Evolutionary conservation across 1,139 yeast species (phyloP).

Genomic region (Geotrichum macrosporum): DNA sequence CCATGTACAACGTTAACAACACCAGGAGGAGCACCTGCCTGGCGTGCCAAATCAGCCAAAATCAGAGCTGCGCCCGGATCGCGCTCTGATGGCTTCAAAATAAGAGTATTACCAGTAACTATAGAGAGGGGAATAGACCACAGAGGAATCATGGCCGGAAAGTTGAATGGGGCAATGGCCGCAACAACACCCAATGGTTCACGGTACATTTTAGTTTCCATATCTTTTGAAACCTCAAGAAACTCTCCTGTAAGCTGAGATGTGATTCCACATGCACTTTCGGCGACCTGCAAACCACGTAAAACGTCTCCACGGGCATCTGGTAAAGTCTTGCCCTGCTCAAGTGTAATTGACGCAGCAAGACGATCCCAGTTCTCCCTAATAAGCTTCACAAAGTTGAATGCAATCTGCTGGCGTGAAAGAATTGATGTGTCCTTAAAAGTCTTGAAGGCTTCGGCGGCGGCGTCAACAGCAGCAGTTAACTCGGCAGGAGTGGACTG

Average conservation of each 20-base stretch:
- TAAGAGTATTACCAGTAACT: constrained; percentile 74
- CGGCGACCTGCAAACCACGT: constrained; percentile 79
- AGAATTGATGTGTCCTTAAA: constrained; percentile 61
- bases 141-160: constrained; percentile 83
- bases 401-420: constrained; percentile 71
- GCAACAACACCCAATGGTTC: constrained; percentile 62
- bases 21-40: constrained; percentile 79
- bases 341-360: constrained; percentile 68
- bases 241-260: constrained; percentile 62
- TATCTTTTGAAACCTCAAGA: constrained; percentile 66
- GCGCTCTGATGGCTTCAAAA: constrained; percentile 73
- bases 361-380: constrained; percentile 66
- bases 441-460: constrained; percentile 54
- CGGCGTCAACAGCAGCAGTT: constrained; percentile 62
- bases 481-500: constrained; percentile 67
- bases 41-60: constrained; percentile 65
- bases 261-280: constrained; percentile 50
- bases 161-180: constrained; percentile 70
- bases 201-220: constrained; percentile 77
- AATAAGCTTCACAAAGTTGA: constrained; percentile 64
- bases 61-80: constrained; percentile 76
- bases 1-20: constrained; percentile 75
- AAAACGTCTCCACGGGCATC: constrained; percentile 79
- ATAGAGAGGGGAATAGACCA: constrained; percentile 76
- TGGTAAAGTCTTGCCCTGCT: constrained; percentile 75